These are phyloP conservation scores for Dactylella cylindrospora DNA, from an alignment of 2,329 filamentous ascomycete species.

Conservation along the genomic window DNA sequence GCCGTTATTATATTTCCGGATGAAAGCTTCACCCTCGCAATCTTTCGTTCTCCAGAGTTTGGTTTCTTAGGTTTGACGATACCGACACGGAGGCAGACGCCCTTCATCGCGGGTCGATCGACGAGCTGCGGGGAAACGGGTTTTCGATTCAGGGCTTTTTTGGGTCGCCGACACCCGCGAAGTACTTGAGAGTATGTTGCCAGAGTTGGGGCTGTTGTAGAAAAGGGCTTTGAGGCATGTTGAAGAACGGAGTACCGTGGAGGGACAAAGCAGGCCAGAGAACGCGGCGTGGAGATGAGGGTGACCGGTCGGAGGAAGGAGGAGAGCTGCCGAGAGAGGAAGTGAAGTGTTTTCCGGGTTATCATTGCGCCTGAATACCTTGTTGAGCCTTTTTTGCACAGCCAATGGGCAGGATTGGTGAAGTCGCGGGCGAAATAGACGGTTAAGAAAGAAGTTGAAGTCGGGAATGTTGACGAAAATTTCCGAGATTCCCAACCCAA, in stretches of 20 bases:
- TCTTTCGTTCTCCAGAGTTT: slow-evolving; percentile 96
- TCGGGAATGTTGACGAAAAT: slow-evolving; percentile 1
- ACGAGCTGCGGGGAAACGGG: slow-evolving; percentile 81
- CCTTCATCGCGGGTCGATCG: slow-evolving; percentile 80
- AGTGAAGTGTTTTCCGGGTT: slow-evolving; percentile 38
- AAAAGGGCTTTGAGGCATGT: slow-evolving; percentile 56
- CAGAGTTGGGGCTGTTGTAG: slow-evolving; percentile 60
- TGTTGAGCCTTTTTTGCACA: neutral
- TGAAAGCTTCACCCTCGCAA: slow-evolving; percentile 83
- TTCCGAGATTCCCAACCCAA: neutral
- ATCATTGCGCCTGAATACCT: slow-evolving; percentile 17
- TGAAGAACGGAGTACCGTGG: slow-evolving; percentile 34
- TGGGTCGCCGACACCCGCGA: slow-evolving; percentile 73
- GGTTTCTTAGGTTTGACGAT: slow-evolving; percentile 97
- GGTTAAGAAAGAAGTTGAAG: slow-evolving; percentile 3
- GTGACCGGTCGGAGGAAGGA: slow-evolving; percentile 49
- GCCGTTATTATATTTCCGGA: slow-evolving; percentile 84
- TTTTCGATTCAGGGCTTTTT: slow-evolving; percentile 70
- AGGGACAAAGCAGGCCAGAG: slow-evolving; percentile 51
- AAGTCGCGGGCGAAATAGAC: neutral
- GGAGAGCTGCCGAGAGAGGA: slow-evolving; percentile 40
- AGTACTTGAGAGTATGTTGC: slow-evolving; percentile 75
- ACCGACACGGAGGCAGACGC: slow-evolving; percentile 91
- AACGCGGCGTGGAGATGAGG: slow-evolving; percentile 50
- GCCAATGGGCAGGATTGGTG: neutral